Evolutionary conservation across 2,329 filamentous ascomycete genomes (phyloP).

Genomic region (Xylariales sp.): DNA sequence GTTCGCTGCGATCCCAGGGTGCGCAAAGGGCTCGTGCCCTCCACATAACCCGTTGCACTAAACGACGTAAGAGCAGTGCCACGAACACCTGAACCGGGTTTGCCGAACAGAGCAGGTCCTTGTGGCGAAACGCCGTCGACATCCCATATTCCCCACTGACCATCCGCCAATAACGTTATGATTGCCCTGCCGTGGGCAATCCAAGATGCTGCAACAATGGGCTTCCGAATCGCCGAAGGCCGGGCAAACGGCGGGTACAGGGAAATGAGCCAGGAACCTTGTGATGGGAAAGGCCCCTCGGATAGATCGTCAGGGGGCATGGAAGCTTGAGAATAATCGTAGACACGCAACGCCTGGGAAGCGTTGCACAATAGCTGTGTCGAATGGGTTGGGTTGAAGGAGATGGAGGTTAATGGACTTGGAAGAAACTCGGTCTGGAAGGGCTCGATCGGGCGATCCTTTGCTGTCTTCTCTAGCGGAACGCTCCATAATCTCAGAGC

Average conservation of each 20-base stretch:
- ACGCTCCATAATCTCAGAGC: conserved; percentile 56
- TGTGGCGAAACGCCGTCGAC: conserved; percentile 53
- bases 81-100: conserved; percentile 45
- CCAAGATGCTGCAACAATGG: conserved; percentile 60
- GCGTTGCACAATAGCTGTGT: conserved; percentile 56
- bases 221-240: conserved; percentile 48
- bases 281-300: conserved; percentile 46
- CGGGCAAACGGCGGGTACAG: conserved; percentile 54
- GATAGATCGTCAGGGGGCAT: conserved; percentile 47
- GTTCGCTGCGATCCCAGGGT: conserved; percentile 33
- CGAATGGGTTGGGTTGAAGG: conserved; percentile 56
- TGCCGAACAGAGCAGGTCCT: conserved; percentile 41
- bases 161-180: conserved; percentile 55
- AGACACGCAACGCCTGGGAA: conserved; percentile 54
- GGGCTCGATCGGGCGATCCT: conserved; percentile 35
- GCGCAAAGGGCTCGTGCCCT: conserved; percentile 54
- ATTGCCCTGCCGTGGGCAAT: conserved; percentile 56
- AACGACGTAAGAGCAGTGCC: conserved; percentile 57
- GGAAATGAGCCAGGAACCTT: conserved; percentile 62
- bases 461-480: conserved; percentile 37
- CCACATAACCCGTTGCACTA: conserved; percentile 54
- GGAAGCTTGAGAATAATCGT: conserved; percentile 54
- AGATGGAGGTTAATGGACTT: conserved; percentile 48
- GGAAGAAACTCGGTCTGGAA: conserved; percentile 60
- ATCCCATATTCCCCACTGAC: conserved; percentile 67